Evolutionary conservation across 129 eudicot genomes (phyloP).

Genomic region (Ambrosia artemisiifolia): DNA sequence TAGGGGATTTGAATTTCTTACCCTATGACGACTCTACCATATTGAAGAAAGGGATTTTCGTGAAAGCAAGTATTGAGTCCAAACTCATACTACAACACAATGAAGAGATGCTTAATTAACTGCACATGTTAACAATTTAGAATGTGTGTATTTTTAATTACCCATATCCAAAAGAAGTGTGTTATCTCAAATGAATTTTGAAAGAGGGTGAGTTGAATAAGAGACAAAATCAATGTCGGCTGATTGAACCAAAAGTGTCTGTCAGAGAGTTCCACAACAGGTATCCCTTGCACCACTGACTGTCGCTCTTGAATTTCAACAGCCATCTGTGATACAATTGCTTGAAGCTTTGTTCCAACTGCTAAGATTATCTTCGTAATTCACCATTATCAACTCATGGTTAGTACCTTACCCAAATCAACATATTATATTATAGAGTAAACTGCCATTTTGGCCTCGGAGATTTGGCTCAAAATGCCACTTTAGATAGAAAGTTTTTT

Average conservation of each 20-base stretch:
- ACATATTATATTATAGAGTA: neutral
- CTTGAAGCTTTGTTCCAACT: conserved; percentile 93
- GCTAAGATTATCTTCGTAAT: conserved; percentile 60
- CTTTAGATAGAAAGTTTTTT: no score
- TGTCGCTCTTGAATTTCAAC: conserved; percentile 89
- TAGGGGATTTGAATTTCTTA: conserved; percentile 20
- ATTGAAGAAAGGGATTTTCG: conserved; percentile 33
- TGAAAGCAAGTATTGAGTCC: conserved; percentile 82
- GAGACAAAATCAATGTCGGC: conserved; percentile 65
- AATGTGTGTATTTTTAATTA: conserved; percentile 13
- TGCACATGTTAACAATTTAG: no score
- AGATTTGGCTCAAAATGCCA: no score
- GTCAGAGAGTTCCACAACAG: conserved; percentile 84
- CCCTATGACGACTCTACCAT: conserved; percentile 69
- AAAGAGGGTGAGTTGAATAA: conserved; percentile 85
- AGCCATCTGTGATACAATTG: conserved; percentile 85
- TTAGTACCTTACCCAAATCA: neutral
- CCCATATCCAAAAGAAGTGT: conserved; percentile 90
- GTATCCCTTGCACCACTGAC: conserved; percentile 89
- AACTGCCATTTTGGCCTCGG: no score
- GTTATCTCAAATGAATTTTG: conserved; percentile 98
- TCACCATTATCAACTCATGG: no score
- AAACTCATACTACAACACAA: conserved; percentile 70
- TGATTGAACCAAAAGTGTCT: conserved; percentile 77
- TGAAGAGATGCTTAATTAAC: no score